Base-by-base conservation (phyloP, 2,329 filamentous ascomycete species). In the Neofusicoccum sp. region DNA sequence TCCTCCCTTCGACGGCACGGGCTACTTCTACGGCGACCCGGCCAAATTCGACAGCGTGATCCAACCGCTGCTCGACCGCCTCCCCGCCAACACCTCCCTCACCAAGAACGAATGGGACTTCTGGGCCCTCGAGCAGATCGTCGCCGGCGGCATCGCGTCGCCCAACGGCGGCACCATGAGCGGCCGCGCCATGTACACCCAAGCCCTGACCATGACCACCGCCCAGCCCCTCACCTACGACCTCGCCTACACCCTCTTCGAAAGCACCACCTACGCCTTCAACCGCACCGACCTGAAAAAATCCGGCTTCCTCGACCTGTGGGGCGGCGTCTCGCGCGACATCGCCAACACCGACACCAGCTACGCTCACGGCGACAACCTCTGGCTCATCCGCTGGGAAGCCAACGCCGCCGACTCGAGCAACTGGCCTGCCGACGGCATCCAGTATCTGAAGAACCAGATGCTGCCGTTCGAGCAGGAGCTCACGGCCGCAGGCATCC, bases 371-470 rank as follows among this genome's bases (percentile, higher is more conserved):
- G 63, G 64, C 28, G 63, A 58, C 59, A 65, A 54, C 53, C 65
- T 67, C 7, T 68, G 66, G 66, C 60, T 68, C 11, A 59, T 68
- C n/a, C 66, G 66, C n/a, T 64, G 65, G 26, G 65, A 68, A 16
- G 66, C 65, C 28, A 61, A 65, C 9, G 64, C 49, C 28, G 44
- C 6, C 5, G 16, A 20, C 26, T 34, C 51, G 31, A 56, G 34
- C 28, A 54, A 33, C 34, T 67, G 65, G 65, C 65, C 65, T 4
- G 63, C 58, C 11, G 63, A 67, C 34, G 65, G 65, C 9, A 48
- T 65, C 9, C 51, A 62, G 33, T 67, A 67, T 40, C 65, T 67
- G 62, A 65, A 67, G 54, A 58, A 41, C 33, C 57, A 65, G 6
- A 62, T 67, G 54, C 47, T 61, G 26, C 66, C 65, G 0, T 67